Conservation (phyloP, 1,284 basidiomycete genomes). For the Coniferiporia sulphurascens region DNA sequence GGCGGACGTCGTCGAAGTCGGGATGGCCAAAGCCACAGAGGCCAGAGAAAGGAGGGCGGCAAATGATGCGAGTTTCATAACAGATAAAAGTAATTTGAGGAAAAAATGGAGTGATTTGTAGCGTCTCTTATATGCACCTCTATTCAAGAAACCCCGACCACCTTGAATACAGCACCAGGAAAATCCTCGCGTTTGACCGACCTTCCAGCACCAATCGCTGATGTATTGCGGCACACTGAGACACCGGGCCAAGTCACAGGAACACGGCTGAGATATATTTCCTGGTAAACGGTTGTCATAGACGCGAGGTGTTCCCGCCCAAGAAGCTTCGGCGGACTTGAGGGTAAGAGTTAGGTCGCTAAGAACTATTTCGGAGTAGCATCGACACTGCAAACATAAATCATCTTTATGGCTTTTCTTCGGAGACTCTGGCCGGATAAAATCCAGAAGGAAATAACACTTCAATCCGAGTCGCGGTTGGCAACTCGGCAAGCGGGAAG, state of each 20-base stretch:
- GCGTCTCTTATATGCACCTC: not conserved
- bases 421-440: not conserved
- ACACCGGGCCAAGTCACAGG: not conserved
- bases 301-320: slow-evolving; percentile 5
- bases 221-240: not conserved
- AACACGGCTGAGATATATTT: not conserved
- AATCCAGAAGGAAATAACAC: not conserved
- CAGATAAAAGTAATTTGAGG: not conserved
- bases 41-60: slow-evolving; percentile 1
- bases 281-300: not conserved
- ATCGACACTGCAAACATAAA: not conserved
- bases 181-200: not conserved
- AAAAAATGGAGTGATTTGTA: not conserved
- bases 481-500: too few relatives aligned
- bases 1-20: slow-evolving; percentile 38
- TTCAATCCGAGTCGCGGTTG: too few relatives aligned
- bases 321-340: not conserved
- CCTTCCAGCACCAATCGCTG: not conserved
- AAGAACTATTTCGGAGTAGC: too few relatives aligned
- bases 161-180: not conserved
- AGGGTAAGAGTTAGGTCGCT: too few relatives aligned
- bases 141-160: not conserved
- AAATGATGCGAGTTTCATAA: slow-evolving; percentile 5
- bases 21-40: slow-evolving; percentile 20
- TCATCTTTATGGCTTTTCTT: not conserved